Base-by-base conservation (phyloP, 2,329 filamentous ascomycete genomes). In the Penicillium sp. region DNA sequence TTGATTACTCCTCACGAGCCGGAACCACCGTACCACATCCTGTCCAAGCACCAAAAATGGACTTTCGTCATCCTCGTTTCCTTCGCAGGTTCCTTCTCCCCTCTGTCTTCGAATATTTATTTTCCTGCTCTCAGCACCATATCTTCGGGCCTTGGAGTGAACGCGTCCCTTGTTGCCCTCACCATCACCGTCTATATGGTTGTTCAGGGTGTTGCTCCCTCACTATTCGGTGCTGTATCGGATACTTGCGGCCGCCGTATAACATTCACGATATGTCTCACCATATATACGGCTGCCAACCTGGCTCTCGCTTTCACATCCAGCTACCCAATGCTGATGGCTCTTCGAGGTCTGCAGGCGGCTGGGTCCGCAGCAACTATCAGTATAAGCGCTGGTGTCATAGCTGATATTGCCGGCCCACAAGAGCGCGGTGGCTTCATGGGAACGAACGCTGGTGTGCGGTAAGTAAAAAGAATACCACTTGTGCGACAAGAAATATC, bases 51-150 rank as follows among this genome's bases (percentile, higher is more conserved):
- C 26, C 60, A 67, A 51, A 72, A 71, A 52, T 57, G 58, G 48
- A 65, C 68, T 41, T 69, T 73, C 9, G 62, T 73, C 36, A 65
- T 67, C 47, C 65, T 71, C 54, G 70, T 69, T 9, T 39, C 36
- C 16, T 39, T 73, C 46, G 73, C 69, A 9, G 72, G 70, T 4
- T 71, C 76, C 51, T 76, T 76, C 58, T 73, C 71, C 4, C 74
- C 72, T 2, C 61, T 77, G 0, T 70, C 70, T 1, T 68, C 70
- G 6, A 71, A 73, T 48, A 67, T 67, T 24, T 68, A 68, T 44
- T 68, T 63, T 51, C 65, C 65, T 1, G 61, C 63, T 18, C 61
- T 67, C 50, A 55, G 54, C 21, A 60, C 58, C 3, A 53, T 68
- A 28, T 58, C 58, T 65, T 28, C 38, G 57, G 12, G 53, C 60